Base-by-base conservation (phyloP, 495 filamentous ascomycete species). In the Neurospora africana region DNA sequence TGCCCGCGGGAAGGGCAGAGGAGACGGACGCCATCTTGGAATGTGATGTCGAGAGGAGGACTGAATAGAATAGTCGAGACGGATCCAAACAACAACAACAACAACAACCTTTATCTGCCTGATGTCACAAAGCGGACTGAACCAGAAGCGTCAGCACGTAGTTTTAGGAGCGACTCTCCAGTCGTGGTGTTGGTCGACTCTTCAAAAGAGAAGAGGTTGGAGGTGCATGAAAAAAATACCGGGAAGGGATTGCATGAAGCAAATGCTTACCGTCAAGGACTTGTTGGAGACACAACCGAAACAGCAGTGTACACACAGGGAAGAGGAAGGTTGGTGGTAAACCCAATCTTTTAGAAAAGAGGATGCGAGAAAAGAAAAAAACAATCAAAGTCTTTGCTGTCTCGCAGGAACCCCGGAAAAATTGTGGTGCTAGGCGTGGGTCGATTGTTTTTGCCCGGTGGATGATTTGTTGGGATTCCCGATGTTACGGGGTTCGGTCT, bases 1-100 rank as follows among this genome's bases (percentile, higher is more conserved):
- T 81, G 73, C 78, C 75, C 70, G 76, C 76, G 71, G 81, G 76
- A 44, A 79, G 71, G 77, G 79, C 77, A 69, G 79, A 78, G 35
- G 81, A 73, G 37, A 79, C 74, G 67, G 82, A 79, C 74, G 81
- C 81, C 84, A 85, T 85, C 65, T 40, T 79, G 73, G 11, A 15
- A 68, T 7, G 19, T 40, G 61, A 30, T 8, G 13, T 40, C 13
- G 5, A 9, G 40, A n/a, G 41, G 2, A 43, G 7, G 21, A 23
- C n/a, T 21, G 44, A 7, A 23, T 27, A 3, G 21, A 11, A 53
- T 21, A 53, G 44, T 53, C 44, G 44, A 27, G 21, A 44, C 43
- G 43, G n/a, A 44, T 44, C n/a, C 43, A 41, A 38, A 38, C 37
- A n/a, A n/a, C 36, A 36, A 36, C 36, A 36, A 36, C 36, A 33